These are phyloP conservation scores for Leccinum pellstonianum DNA, from an alignment of 768 basidiomycete species.

Conservation along the genomic window DNA sequence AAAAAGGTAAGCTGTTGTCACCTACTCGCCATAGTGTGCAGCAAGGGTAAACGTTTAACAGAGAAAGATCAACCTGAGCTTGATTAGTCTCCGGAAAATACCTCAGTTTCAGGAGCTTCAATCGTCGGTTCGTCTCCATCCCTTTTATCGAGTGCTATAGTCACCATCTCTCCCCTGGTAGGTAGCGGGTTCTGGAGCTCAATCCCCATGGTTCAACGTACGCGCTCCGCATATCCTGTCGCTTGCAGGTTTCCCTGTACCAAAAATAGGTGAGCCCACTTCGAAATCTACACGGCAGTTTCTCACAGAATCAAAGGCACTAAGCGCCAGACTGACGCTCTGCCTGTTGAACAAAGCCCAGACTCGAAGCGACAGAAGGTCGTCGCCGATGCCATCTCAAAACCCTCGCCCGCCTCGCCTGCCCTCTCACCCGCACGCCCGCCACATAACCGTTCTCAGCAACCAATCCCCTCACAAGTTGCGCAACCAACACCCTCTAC, in stretches of 20 bases:
- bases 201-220: constrained; percentile 58
- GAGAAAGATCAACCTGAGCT: constrained; percentile 60
- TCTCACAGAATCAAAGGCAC: constrained; percentile 24
- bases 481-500: constrained; percentile 18
- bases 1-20: constrained; percentile 46
- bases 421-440: constrained; percentile 23
- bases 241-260: constrained; percentile 47
- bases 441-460: constrained; percentile 23
- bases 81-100: constrained; percentile 47
- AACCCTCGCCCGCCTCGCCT: constrained; percentile 20
- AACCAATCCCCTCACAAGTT: constrained; percentile 17
- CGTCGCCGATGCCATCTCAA: constrained; percentile 15
- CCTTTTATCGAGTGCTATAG: neutral
- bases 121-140: constrained; percentile 39
- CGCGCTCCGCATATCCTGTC: constrained; percentile 44
- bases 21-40: neutral
- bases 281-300: neutral
- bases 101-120: constrained; percentile 53
- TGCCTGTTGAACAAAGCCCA: constrained; percentile 35
- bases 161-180: constrained; percentile 16
- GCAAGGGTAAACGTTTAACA: constrained; percentile 23
- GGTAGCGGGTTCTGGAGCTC: constrained; percentile 36
- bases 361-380: constrained; percentile 45
- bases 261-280: constrained; percentile 31
- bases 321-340: constrained; percentile 47